phyloP scores from a whole-genome alignment of 371 early-diverging fungal species.

The Apophysomyces variabilis region DNA sequence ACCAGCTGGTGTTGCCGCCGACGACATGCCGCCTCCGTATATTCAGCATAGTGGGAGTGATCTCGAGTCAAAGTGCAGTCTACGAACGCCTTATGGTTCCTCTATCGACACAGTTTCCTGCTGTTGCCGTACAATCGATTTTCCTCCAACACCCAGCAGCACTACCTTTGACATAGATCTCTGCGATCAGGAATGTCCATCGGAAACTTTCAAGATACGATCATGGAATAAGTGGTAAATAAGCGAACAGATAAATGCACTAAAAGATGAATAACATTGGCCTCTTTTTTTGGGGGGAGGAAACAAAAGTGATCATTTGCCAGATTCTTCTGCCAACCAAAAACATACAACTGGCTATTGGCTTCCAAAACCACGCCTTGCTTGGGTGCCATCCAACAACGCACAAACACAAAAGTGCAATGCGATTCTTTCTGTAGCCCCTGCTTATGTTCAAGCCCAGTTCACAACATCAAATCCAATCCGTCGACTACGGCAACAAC shows the following conservation, averaged over 20 bases:
- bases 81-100: slow-evolving; percentile 37
- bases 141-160: slow-evolving; percentile 39
- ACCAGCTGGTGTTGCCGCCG: not conserved
- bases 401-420: not conserved
- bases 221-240: slow-evolving; percentile 11
- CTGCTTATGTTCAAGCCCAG: not conserved
- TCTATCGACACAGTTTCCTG: slow-evolving; percentile 38
- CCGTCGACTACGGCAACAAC: not conserved
- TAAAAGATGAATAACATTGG: not conserved
- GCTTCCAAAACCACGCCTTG: not conserved
- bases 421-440: not conserved
- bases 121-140: slow-evolving; percentile 19
- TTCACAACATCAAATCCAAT: not conserved
- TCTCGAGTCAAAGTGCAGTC: slow-evolving; percentile 13
- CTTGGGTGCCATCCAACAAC: not conserved
- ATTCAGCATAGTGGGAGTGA: slow-evolving; percentile 3
- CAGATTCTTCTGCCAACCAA: not conserved
- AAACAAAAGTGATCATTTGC: not conserved
- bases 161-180: slow-evolving; percentile 30
- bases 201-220: too few relatives aligned
- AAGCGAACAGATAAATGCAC: not conserved
- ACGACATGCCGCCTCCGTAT: not conserved
- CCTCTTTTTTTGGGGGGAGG: not conserved
- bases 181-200: not conserved
- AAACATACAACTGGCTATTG: slow-evolving; percentile 1